Evolutionary conservation across 1,284 basidiomycete genomes (phyloP), one percentile per base, ranked within the genome.

Genomic region (Moesziomyces globuligerus): DNA sequence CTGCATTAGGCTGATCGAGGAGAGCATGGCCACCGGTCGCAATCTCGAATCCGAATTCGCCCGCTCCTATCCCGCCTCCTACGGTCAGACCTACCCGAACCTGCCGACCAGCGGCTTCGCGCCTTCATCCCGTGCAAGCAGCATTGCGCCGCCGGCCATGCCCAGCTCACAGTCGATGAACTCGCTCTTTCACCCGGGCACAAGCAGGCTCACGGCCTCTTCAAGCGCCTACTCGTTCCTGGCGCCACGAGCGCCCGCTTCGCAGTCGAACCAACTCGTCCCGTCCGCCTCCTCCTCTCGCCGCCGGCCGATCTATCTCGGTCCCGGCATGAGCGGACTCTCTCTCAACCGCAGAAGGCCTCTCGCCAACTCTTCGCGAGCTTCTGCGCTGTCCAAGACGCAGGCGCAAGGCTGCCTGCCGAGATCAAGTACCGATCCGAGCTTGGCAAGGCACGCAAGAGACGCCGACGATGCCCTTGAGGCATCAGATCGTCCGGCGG

Each of bases 1-100:
- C n/a, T 76, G 75, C 48, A 59, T 72, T 23, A 41, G 59, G 20
- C 36, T 76, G 38, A 73, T 76, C 50, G 75, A 75, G 32, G 69
- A 76, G 41, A 73, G 70, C 39, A 72, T 68, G 64, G 48, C 69
- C 3, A 26, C 48, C 0, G 69, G 64, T 15, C 58, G 69, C 40
- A 67, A 72, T 26, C 55, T 72, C 21, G 59, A 64, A 20, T 61
- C 64, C 39, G 69, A 68, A 15, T 72, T 72, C 13, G 40, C 23
- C 2, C 24, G 29, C 15, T n/a, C 42, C 7, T 34, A 34, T 7
- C 32, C 32, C 17, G 51, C 39, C n/a, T n/a, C 43, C 4, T 25
- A 58, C 34, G 51, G 26, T 20, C 53, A 49, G 42, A 39, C 29
- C 3, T 39, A 44, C 8, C 42, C 53, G 18, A 10, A 37, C 5